Evolutionary conservation across 2,329 filamentous ascomycete species (phyloP).

Genomic region (Paracoccidioides lutzii): DNA sequence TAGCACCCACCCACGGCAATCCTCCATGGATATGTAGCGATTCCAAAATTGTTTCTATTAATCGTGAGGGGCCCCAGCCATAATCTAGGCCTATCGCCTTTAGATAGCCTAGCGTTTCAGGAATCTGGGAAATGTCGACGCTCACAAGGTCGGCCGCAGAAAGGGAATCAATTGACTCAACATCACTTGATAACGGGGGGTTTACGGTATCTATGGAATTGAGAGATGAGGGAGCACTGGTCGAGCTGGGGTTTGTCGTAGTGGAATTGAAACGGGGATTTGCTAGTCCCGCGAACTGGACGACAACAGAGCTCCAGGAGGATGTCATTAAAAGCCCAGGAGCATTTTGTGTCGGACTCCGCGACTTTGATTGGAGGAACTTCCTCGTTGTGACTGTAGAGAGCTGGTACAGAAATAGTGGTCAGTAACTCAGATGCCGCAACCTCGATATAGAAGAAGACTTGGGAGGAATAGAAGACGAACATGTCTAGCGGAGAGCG

Average conservation of each 20-base stretch:
- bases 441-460: background rate
- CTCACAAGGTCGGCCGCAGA: conserved; percentile 16
- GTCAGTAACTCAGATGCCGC: background rate
- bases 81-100: conserved; percentile 74
- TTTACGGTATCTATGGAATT: conserved; percentile 7
- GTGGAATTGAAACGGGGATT: conserved; percentile 28
- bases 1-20: conserved; percentile 70
- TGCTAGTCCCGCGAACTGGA: conserved; percentile 7
- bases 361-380: conserved; percentile 2
- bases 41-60: conserved; percentile 67
- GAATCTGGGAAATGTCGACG: conserved; percentile 41
- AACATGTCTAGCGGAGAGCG: conserved; percentile 26
- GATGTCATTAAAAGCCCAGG: background rate
- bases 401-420: conserved; percentile 6
- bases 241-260: conserved; percentile 13
- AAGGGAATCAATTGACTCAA: conserved; percentile 6
- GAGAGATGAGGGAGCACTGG: conserved; percentile 9
- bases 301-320: background rate
- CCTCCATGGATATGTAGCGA: conserved; percentile 64
- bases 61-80: conserved; percentile 63
- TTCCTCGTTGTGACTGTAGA: conserved; percentile 8
- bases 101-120: conserved; percentile 71
- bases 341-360: background rate
- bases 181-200: conserved; percentile 7
- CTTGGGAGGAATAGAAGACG: conserved; percentile 7